Evolutionary conservation across 2,329 filamentous ascomycete genomes (phyloP).

Genomic region (Didymella glomerata): DNA sequence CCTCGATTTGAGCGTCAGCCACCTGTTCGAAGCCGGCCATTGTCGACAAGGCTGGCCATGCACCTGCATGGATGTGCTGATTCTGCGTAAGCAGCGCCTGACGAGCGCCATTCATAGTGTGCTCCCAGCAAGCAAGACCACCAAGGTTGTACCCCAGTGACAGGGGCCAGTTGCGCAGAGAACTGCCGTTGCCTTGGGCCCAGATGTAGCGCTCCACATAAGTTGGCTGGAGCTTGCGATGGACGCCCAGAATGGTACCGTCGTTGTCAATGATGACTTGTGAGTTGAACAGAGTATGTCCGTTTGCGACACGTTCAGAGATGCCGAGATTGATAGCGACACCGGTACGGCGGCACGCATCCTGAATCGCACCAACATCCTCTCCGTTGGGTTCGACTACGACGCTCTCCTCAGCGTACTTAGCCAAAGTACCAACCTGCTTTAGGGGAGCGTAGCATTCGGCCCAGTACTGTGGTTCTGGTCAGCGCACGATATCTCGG

Average conservation of each 20-base stretch:
- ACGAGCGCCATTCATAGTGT: conserved; percentile 52
- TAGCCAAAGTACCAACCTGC: conserved; percentile 44
- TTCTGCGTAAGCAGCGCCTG: conserved; percentile 47
- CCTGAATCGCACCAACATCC: conserved; percentile 44
- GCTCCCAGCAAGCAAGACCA: conserved; percentile 51
- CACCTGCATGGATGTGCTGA: conserved; percentile 49
- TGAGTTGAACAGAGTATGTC: conserved; percentile 50
- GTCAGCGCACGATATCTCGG: conserved; percentile 19
- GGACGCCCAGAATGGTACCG: conserved; percentile 48
- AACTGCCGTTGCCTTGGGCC: conserved; percentile 48
- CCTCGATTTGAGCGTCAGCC: conserved; percentile 57
- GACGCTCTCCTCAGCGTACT: conserved; percentile 49
- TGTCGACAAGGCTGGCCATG: conserved; percentile 51
- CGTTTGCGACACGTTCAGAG: conserved; percentile 46
- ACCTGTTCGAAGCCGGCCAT: conserved; percentile 53
- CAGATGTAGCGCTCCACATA: conserved; percentile 48
- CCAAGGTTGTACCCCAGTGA: conserved; percentile 47
- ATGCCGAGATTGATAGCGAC: conserved; percentile 49
- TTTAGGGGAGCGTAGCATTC: conserved; percentile 50
- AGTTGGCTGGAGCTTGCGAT: conserved; percentile 51
- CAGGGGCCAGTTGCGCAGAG: conserved; percentile 42
- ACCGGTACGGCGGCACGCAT: conserved; percentile 42
- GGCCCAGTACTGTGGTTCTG: conserved; percentile 42
- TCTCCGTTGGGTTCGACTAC: conserved; percentile 44
- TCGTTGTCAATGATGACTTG: conserved; percentile 48